These are phyloP conservation scores for Cyclotella sp. DNA, from an alignment of 108 stramenopile genomes.

Conservation along the genomic window DNA sequence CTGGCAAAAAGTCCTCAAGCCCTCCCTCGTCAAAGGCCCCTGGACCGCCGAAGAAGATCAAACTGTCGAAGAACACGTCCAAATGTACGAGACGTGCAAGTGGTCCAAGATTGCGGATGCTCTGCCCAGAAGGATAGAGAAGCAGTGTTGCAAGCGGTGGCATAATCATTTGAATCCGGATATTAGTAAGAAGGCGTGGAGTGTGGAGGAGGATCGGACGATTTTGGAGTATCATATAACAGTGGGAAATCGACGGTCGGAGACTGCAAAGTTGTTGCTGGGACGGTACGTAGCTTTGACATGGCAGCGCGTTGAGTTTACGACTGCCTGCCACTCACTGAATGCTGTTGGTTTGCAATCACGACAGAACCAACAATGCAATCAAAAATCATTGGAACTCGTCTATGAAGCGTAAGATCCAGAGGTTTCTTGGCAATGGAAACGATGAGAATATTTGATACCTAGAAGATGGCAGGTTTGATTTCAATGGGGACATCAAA, in stretches of 20 bases:
- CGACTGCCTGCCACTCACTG: neutral
- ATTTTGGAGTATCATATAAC: slow-evolving; percentile 80
- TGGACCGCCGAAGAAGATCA: slow-evolving; percentile 82
- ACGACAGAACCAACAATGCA: slow-evolving; percentile 92
- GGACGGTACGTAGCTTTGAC: slow-evolving; percentile 58
- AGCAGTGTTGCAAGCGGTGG: slow-evolving; percentile 99
- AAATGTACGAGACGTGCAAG: slow-evolving; percentile 35
- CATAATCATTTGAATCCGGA: slow-evolving; percentile 98
- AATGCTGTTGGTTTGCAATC: slow-evolving; percentile 22
- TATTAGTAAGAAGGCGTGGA: slow-evolving; percentile 91
- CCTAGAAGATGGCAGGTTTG: slow-evolving; percentile 83
- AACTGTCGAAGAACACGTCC: slow-evolving; percentile 50
- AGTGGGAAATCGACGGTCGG: slow-evolving; percentile 95
- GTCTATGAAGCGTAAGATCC: slow-evolving; percentile 90
- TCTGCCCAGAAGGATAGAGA: slow-evolving; percentile 92
- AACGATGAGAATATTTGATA: slow-evolving; percentile 45
- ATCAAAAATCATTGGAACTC: slow-evolving; percentile 99
- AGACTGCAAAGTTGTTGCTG: slow-evolving; percentile 86
- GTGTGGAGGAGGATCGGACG: slow-evolving; percentile 85
- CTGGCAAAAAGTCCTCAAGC: slow-evolving; percentile 53
- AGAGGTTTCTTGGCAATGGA: slow-evolving; percentile 73
- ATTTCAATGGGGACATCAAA: slow-evolving; percentile 86
- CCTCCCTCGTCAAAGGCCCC: slow-evolving; percentile 55
- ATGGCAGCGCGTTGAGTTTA: neutral
- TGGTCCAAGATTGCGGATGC: slow-evolving; percentile 71